Evolutionary conservation across 148 eudicot genomes (phyloP).

Genomic region (Persicaria tinctoria): DNA sequence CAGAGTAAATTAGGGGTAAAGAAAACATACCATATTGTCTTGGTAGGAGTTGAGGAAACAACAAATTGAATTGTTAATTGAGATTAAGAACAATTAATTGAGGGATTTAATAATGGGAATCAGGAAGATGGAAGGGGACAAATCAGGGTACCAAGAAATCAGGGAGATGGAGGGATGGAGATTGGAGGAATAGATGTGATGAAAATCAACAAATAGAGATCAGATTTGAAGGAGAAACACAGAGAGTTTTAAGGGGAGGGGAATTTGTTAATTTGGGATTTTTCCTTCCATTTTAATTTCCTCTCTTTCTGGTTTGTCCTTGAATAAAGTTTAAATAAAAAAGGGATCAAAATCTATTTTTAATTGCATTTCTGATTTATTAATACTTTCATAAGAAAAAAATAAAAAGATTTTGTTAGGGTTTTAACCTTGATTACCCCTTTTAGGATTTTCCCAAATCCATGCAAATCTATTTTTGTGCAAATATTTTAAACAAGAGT

Average conservation of each 20-base stretch:
- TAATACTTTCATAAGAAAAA: not conserved
- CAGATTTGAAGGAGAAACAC: constrained; percentile 1
- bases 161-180: not conserved
- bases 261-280: constrained; percentile 2
- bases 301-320: too few species aligned
- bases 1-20: not conserved
- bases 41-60: not conserved
- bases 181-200: not conserved
- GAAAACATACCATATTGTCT: constrained; percentile 3
- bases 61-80: not conserved
- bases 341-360: too few species aligned
- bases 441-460: not conserved
- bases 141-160: constrained; percentile 1
- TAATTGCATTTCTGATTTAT: too few species aligned
- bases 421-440: not conserved
- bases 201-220: not conserved
- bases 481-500: too few species aligned
- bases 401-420: not conserved
- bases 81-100: not conserved
- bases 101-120: not conserved
- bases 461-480: too few species aligned
- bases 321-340: too few species aligned
- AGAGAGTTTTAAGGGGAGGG: constrained; percentile 3
- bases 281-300: not conserved
- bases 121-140: not conserved